Evolutionary conservation across 2,329 filamentous ascomycete genomes (phyloP), one percentile per base, ranked within the genome.

Genomic region (Venturia nashicola): DNA sequence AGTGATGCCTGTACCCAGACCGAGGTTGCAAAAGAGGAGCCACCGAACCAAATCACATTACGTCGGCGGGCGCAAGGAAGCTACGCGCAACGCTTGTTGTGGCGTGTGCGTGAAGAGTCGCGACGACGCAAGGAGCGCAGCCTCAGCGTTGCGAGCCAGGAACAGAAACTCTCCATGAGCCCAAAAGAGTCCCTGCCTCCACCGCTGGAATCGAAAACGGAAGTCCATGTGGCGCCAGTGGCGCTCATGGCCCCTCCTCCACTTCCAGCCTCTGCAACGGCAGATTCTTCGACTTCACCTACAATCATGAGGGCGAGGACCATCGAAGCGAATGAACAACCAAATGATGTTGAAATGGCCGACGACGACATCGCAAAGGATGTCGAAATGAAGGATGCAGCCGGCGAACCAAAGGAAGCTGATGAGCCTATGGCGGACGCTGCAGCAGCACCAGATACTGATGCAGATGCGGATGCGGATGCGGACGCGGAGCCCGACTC

Each of bases 331-430:
- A 39, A 39, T 23, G 61, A 39, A 14, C 32, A 61, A 27, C 18
- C 40, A 34, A 64, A 59, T 12, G 78, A 80, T 68, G 70, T 78
- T 18, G 78, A 79, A 62, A 81, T 80, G 79, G 76, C 76, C 66
- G 78, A 81, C 66, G 70, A 71, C 9, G 42, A n/a, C 23, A 44
- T 18, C 32, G 9, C 36, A 18, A 46, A 61, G 18, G 20, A 61
- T 9, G 43, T 43, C 7, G 59, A 61, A 16, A 61, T 42, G 39
- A 23, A 27, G 9, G 39, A 42, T 11, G 27, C 12, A 7, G 59
- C 34, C 16, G 39, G 27, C 20, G 43, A 27, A 16, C 4, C 20
- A 16, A 42, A n/a, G 39, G 59, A 42, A 14, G 6, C 16, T 14
- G 59, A 43, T 39, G 59, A 61, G 36, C 7, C 23, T n/a, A 43